Evolutionary conservation across 225 moss, liverwort and hornwort species (phyloP), one percentile per base, ranked within the genome.

Genomic region (Asterella californica): DNA sequence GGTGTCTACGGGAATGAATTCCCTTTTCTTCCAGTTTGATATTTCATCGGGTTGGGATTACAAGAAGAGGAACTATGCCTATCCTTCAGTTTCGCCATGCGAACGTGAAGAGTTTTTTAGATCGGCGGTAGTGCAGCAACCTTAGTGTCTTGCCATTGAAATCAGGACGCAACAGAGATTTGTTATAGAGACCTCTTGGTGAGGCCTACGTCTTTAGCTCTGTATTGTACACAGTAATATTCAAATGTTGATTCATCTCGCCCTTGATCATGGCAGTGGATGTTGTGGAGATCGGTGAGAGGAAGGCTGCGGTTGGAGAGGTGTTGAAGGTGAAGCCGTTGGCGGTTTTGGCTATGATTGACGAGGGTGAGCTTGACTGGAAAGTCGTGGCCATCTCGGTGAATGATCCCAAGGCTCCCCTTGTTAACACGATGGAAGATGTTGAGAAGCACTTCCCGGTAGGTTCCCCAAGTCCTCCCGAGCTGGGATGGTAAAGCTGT

Each of bases 261-360:
- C 45, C n/a, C n/a, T 22, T 55, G 18, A 19, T 52, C 72, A 73
- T 81, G 48, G 77, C 88, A 95, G 95, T 99, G 86, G 97, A 99
- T 71, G 89, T 99, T 71, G 95, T 99, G 76, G 97, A 99, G 87
- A 99, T 99, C 81, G 95, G 97, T 36, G 95, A 99, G 72, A 93
- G 83, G 81, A 86, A 90, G 87, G 91, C 85, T 15, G 88, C 89
- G 74, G 79, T 90, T 74, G 97, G 97, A 57, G 97, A 99, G 81
- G 93, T 99, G 50, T 72, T 93, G 46, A 93, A 93, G 86, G 93
- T 99, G 80, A 99, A 99, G 84, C 97, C 97, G 2, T 36, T 99
- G 45, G 95, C 88, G 72, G 89, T 95, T 42, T 86, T 99, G 76
- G 97, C 95, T 69, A 99, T 95, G 92, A 90, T 99, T 64, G 93